Evolutionary conservation across 495 filamentous ascomycete species (phyloP), one percentile per base, ranked within the genome.

Genomic region (Filosporella fistucella): DNA sequence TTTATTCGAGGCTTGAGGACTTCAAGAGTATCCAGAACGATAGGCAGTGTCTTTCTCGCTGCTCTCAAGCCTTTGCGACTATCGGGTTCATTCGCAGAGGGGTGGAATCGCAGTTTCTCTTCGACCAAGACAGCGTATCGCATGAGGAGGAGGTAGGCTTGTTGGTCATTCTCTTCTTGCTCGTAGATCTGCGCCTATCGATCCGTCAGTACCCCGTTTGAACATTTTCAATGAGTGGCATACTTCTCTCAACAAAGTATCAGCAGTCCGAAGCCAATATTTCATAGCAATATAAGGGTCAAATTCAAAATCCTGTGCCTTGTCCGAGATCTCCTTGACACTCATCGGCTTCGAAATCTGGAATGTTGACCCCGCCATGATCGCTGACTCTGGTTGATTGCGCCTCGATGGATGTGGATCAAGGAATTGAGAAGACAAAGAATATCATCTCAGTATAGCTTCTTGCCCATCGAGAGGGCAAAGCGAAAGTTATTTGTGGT

Each of bases 141-240:
- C 51, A 90, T 84, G 8, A 95, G 75, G 14, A 96, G 71, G 18
- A 96, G 70, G 66, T 93, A 98, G 1, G 91, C 84, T 59, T 91
- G 86, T 48, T 91, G 78, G 38, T 89, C 74, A 67, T 95, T 86
- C 46, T 85, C 82, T 68, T 98, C 94, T 16, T 70, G 77, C 58
- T 91, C 77, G 63, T 96, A 96, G 52, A 89, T 88, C 10, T 71
- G 69, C 1, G 86, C 85, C 82, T 89, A 49, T 30, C 18, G 16
- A 39, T 18, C 24, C 1, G 28, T 59, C 26, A 59, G 47, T 17
- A 58, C 1, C 8, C 20, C 20, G 8, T 8, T 6, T 49, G 2
- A 11, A 16, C 12, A 16, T 20, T 18, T 24, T 56, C 34, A n/a
- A n/a, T 20, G 14, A 18, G 18, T 45, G 14, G 21, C 26, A 29